These are phyloP conservation scores for Hypoxylon sp. DNA, from an alignment of 2,329 filamentous ascomycete species.

Conservation along the genomic window DNA sequence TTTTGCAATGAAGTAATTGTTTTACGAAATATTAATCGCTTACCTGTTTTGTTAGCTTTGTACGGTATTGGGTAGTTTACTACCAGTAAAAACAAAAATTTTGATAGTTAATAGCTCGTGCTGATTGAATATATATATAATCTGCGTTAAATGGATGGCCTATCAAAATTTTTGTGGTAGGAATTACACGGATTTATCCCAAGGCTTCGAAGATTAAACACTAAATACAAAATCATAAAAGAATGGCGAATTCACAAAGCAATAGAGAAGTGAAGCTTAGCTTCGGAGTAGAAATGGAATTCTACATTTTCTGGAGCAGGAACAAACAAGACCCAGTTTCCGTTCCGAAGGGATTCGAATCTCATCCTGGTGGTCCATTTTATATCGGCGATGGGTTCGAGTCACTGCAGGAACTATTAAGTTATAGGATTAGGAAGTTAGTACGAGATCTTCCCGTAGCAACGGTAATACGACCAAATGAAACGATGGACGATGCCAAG, in stretches of 20 bases:
- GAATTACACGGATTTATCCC: background rate
- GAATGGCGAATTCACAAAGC: background rate
- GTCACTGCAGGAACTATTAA: background rate
- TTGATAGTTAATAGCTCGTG: background rate
- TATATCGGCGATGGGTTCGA: background rate
- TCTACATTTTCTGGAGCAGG: constrained; percentile 14
- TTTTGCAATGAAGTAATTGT: background rate
- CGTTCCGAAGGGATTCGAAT: background rate
- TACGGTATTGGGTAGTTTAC: background rate
- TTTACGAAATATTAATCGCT: background rate
- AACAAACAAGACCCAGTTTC: background rate
- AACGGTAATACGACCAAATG: background rate
- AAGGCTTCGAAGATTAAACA: background rate
- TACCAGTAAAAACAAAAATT: background rate
- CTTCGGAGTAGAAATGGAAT: constrained; percentile 37
- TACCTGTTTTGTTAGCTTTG: background rate
- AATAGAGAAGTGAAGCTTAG: constrained; percentile 12
- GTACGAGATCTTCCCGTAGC: background rate
- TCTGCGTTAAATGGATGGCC: background rate
- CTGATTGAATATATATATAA: background rate
- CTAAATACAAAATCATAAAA: background rate
- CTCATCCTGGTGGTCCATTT: constrained; percentile 13
- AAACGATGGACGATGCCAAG: background rate
- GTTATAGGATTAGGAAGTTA: background rate
- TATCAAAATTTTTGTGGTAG: background rate